These are phyloP conservation scores for Volvox reticuliferus DNA, from an alignment of 139 green algal species.

Conservation along the genomic window DNA sequence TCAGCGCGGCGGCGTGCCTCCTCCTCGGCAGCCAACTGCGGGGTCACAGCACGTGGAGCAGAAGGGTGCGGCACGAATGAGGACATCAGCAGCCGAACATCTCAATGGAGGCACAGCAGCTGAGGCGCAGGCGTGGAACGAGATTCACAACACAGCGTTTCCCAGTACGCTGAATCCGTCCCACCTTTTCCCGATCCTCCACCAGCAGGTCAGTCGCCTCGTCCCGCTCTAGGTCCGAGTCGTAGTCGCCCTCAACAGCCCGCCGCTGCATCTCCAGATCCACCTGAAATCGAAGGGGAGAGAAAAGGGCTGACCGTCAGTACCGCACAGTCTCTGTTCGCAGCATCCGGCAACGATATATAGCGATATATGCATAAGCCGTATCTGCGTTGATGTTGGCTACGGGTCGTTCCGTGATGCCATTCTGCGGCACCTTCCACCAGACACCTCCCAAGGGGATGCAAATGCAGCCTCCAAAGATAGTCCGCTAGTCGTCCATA, in stretches of 20 bases:
- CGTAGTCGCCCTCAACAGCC: slow-evolving; percentile 58
- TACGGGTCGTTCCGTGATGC: too few relatives aligned
- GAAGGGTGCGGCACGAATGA: not conserved
- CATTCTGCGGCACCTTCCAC: too few relatives aligned
- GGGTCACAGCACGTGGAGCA: not conserved
- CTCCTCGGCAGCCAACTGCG: not conserved
- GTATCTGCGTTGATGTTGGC: too few relatives aligned
- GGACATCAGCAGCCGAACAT: not conserved
- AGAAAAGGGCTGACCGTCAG: not conserved
- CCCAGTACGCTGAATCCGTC: not conserved
- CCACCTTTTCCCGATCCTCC: not conserved
- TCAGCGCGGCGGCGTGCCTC: not conserved
- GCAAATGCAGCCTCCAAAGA: too few relatives aligned
- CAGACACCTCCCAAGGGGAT: too few relatives aligned
- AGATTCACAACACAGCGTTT: too few relatives aligned
- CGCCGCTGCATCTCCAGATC: slow-evolving; percentile 61
- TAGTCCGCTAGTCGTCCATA: too few relatives aligned
- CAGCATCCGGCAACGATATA: too few relatives aligned
- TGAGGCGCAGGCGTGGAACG: too few relatives aligned
- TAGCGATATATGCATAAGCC: too few relatives aligned
- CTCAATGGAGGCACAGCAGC: not conserved
- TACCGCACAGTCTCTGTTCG: too few relatives aligned
- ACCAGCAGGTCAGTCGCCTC: slow-evolving; percentile 25
- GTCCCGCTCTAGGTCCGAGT: slow-evolving; percentile 61
- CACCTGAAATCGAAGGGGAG: not conserved